Conservation (phyloP, 805 yeast species). For the Cyberlindnera bimundalis region DNA sequence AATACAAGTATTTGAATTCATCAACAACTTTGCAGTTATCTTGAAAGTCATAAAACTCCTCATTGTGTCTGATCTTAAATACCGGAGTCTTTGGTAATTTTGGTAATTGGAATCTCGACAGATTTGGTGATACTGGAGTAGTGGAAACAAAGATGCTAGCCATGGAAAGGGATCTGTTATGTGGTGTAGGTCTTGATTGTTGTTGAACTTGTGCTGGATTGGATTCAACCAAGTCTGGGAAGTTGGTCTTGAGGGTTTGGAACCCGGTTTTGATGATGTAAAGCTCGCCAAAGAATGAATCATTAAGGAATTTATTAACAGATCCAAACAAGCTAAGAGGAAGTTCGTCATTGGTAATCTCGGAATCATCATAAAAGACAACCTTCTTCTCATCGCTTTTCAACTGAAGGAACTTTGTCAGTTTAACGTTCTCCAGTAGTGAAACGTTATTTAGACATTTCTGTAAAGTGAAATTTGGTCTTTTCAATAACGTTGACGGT, state of each 20-base stretch:
- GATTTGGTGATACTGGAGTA: slow-evolving; percentile 22
- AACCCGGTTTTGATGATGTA: slow-evolving; percentile 43
- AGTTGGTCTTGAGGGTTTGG: slow-evolving; percentile 31
- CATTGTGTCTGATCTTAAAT: slow-evolving; percentile 49
- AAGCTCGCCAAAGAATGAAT: slow-evolving; percentile 39
- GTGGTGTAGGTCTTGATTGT: slow-evolving; percentile 10
- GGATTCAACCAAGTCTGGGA: slow-evolving; percentile 27
- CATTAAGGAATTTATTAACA: slow-evolving; percentile 44
- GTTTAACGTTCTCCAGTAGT: slow-evolving; percentile 42
- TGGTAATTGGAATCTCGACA: slow-evolving; percentile 55
- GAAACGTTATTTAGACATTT: slow-evolving; percentile 63
- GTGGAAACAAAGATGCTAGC: slow-evolving; percentile 12
- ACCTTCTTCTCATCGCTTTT: slow-evolving; percentile 12
- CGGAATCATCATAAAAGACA: slow-evolving; percentile 24
- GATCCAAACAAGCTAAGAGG: slow-evolving; percentile 43
- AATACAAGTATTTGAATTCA: slow-evolving; percentile 21
- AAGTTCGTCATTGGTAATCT: slow-evolving; percentile 24
- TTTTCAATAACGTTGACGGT: slow-evolving; percentile 83
- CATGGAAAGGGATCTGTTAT: slow-evolving; percentile 23
- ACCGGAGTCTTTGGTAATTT: slow-evolving; percentile 38
- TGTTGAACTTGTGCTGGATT: slow-evolving; percentile 1
- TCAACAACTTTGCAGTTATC: slow-evolving; percentile 20
- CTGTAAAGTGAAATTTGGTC: slow-evolving; percentile 65
- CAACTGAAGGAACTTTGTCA: slow-evolving; percentile 34
- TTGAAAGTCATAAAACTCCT: slow-evolving; percentile 38